Conservation (phyloP, 2,329 filamentous ascomycete genomes). For the Neopestalotiopsis sp. region DNA sequence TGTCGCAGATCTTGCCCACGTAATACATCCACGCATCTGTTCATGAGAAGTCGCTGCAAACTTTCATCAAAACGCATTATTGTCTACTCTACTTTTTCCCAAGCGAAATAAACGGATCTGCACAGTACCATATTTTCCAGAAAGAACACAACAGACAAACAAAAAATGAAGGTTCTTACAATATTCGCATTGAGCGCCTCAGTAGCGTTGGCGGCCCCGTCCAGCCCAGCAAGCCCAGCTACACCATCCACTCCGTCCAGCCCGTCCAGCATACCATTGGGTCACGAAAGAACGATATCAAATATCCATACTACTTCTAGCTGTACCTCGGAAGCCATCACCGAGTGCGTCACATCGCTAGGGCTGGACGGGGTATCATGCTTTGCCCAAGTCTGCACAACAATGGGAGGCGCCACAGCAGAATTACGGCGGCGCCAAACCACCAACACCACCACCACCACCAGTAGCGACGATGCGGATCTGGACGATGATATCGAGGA, state of each 20-base stretch:
- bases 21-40: background rate
- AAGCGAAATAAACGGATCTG: too few species aligned
- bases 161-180: background rate
- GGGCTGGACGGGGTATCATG: background rate
- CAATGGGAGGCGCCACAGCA: background rate
- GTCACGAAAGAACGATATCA: background rate
- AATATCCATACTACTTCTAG: background rate
- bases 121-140: background rate
- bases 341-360: background rate
- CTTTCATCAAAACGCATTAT: background rate
- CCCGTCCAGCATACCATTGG: background rate
- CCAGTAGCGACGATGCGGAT: too few species aligned
- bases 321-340: background rate
- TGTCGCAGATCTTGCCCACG: slow-evolving; percentile 10
- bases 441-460: background rate
- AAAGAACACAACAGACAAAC: too few species aligned
- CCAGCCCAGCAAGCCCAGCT: background rate
- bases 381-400: slow-evolving; percentile 7
- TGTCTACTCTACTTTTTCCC: background rate
- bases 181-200: background rate
- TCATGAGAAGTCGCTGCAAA: background rate
- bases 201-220: background rate
- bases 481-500: background rate
- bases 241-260: background rate
- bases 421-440: slow-evolving; percentile 6